Conservation (phyloP, 1,284 basidiomycete genomes). For the Athelia sp. region DNA sequence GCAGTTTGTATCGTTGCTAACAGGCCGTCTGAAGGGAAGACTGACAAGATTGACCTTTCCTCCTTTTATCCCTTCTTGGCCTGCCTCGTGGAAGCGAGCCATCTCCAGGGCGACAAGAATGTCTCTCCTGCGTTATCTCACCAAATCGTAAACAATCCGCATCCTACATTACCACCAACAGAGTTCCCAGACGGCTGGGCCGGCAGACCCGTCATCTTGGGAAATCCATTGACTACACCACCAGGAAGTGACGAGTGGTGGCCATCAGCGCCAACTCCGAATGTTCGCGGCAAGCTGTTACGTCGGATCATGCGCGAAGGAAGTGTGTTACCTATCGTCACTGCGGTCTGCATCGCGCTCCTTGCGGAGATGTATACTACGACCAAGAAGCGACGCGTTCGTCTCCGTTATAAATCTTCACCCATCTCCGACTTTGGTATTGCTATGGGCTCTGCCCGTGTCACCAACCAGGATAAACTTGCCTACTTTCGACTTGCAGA, state of each 20-base stretch:
- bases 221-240: slow-evolving; percentile 14
- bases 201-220: slow-evolving; percentile 29
- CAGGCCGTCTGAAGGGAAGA: slow-evolving; percentile 14
- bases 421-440: slow-evolving; percentile 42
- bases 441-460: slow-evolving; percentile 25
- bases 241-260: slow-evolving; percentile 19
- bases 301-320: slow-evolving; percentile 30
- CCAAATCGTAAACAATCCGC: slow-evolving; percentile 30
- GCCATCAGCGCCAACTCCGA: slow-evolving; percentile 17
- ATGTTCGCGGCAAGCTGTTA: slow-evolving; percentile 24
- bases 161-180: slow-evolving; percentile 18
- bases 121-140: slow-evolving; percentile 26
- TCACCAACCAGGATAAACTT: slow-evolving; percentile 28
- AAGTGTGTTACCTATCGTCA: slow-evolving; percentile 26
- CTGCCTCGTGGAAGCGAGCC: slow-evolving; percentile 21
- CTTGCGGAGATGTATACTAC: slow-evolving; percentile 37
- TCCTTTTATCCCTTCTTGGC: slow-evolving; percentile 34
- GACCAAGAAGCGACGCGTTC: slow-evolving; percentile 21
- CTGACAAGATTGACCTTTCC: slow-evolving; percentile 30
- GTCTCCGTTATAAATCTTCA: slow-evolving; percentile 28
- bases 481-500: slow-evolving; percentile 24
- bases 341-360: slow-evolving; percentile 25
- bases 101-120: slow-evolving; percentile 17
- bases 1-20: background rate
- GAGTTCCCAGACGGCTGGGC: slow-evolving; percentile 24